These are phyloP conservation scores for Aspergillus latus DNA, from an alignment of 2,329 filamentous ascomycete genomes.

Conservation along the genomic window DNA sequence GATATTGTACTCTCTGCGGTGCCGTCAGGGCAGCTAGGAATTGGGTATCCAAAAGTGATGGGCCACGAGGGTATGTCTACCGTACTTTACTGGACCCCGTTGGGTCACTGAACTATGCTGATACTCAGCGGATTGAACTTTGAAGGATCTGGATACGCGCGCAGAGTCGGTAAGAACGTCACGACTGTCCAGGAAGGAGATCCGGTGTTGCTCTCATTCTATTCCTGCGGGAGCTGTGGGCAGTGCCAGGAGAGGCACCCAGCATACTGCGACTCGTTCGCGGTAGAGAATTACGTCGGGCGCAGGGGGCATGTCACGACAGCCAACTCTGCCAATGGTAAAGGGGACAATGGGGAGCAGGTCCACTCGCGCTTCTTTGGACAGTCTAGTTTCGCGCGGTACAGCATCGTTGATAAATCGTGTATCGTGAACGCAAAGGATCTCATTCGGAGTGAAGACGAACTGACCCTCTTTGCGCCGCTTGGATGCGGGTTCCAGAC, in stretches of 20 bases:
- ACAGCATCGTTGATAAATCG: conserved; percentile 22
- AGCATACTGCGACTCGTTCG: conserved; percentile 30
- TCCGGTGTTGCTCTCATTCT: conserved; percentile 38
- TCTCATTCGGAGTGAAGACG: conserved; percentile 19
- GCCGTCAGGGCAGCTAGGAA: conserved; percentile 7
- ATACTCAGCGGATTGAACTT: not conserved
- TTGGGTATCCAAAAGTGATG: conserved; percentile 28
- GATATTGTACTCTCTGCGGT: conserved; percentile 18
- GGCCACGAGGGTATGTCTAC: conserved; percentile 29
- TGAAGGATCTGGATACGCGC: conserved; percentile 22
- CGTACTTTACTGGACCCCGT: no score
- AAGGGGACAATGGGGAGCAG: not conserved
- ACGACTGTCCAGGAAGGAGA: conserved; percentile 17
- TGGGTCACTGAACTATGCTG: not conserved
- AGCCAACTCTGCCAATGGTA: not conserved
- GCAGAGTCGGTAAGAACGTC: conserved; percentile 16
- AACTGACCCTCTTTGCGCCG: conserved; percentile 26
- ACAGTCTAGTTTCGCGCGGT: conserved; percentile 30
- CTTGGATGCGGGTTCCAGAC: conserved; percentile 35
- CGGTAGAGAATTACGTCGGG: conserved; percentile 13
- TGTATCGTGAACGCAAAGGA: conserved; percentile 21
- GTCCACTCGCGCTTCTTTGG: conserved; percentile 27
- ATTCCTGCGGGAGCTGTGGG: conserved; percentile 34
- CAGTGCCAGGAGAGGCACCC: conserved; percentile 29
- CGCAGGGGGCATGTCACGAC: conserved; percentile 2